Evolutionary conservation across 441 rosid genomes (phyloP).

Genomic region (Adansonia gregorii): DNA sequence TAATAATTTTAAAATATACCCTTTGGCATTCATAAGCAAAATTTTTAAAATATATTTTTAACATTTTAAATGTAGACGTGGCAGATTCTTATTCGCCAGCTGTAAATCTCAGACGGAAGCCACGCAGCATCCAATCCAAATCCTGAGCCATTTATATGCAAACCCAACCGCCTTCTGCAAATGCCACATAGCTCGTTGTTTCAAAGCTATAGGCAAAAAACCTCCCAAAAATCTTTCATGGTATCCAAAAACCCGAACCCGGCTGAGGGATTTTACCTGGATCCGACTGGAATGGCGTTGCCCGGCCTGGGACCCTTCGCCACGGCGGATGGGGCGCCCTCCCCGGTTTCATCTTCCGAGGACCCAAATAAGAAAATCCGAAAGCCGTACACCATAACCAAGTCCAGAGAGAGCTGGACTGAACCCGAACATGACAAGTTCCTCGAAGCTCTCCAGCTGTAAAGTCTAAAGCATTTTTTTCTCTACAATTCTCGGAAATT

Average conservation of each 20-base stretch:
- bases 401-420: conserved; percentile 96
- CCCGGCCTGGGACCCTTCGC: conserved; percentile 63
- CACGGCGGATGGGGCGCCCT: conserved; percentile 37
- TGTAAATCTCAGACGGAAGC: not conserved
- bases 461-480: conserved; percentile 32
- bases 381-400: conserved; percentile 86
- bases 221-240: conserved; percentile 36
- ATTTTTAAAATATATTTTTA: too few relatives aligned
- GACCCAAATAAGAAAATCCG: conserved; percentile 76
- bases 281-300: conserved; percentile 70
- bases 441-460: conserved; percentile 93
- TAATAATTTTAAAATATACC: too few relatives aligned
- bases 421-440: conserved; percentile 94
- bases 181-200: conserved; percentile 15
- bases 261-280: conserved; percentile 65
- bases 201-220: conserved; percentile 18
- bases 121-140: conserved; percentile 5
- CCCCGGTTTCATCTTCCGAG: conserved; percentile 43
- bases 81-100: not conserved
- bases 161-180: not conserved
- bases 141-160: not conserved
- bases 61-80: conserved; percentile 19
- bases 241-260: conserved; percentile 73
- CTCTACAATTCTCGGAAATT: not conserved
- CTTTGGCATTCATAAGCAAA: too few relatives aligned